These are phyloP conservation scores for Tylopilus orsonianus DNA, from an alignment of 1,284 basidiomycete genomes.

Conservation along the genomic window DNA sequence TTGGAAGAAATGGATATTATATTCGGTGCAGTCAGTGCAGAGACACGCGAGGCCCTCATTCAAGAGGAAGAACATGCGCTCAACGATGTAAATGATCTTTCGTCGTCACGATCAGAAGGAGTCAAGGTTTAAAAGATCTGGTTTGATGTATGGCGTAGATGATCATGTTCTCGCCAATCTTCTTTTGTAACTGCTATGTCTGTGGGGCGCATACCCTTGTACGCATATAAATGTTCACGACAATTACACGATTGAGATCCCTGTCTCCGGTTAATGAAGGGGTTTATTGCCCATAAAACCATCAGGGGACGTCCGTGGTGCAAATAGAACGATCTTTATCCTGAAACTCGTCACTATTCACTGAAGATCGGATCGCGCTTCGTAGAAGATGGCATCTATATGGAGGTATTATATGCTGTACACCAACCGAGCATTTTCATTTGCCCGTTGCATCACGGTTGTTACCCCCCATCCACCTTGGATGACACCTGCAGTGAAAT, in stretches of 20 bases:
- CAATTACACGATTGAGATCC: too few species aligned
- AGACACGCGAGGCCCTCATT: conserved; percentile 58
- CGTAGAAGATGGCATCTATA: background rate
- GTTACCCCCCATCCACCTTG: conserved; percentile 54
- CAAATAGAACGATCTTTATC: too few species aligned
- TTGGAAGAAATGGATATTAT: conserved; percentile 82
- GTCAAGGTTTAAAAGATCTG: conserved; percentile 1
- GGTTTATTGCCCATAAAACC: too few species aligned
- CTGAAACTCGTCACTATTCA: background rate
- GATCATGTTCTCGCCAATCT: background rate
- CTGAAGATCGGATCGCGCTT: background rate
- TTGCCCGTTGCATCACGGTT: conserved; percentile 59
- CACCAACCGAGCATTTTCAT: conserved; percentile 61
- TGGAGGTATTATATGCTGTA: conserved; percentile 49
- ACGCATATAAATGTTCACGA: too few species aligned
- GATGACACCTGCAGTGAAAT: conserved; percentile 60
- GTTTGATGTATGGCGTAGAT: conserved; percentile 2
- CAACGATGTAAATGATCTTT: conserved; percentile 1
- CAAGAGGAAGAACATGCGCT: conserved; percentile 42
- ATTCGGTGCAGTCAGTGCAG: conserved; percentile 65
- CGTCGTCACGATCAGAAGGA: conserved; percentile 4
- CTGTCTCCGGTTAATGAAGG: too few species aligned
- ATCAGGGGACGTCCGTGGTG: too few species aligned
- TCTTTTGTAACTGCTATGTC: background rate
- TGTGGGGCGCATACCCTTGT: too few species aligned